Conservation (phyloP, 148 eudicot genomes). For the Amaranthus palmeri region DNA sequence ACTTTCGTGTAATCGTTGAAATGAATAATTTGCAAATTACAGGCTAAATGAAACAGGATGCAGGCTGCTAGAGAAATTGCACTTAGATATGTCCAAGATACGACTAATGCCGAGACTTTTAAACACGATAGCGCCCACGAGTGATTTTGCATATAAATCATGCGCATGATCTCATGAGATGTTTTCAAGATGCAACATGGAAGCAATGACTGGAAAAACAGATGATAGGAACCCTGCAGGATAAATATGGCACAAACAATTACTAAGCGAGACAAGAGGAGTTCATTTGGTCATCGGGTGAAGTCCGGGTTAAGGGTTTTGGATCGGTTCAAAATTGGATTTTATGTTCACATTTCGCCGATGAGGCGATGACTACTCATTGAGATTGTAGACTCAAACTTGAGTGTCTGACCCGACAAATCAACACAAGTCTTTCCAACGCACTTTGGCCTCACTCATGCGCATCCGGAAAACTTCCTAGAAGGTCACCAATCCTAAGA, state of each 20-base stretch:
- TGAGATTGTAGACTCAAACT: too few species aligned
- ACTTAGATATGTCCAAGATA: constrained; percentile 70
- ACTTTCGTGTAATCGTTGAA: constrained; percentile 73
- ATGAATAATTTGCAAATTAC: constrained; percentile 84
- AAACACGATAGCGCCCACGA: constrained; percentile 58
- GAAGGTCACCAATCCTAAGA: too few species aligned
- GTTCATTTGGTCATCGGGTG: too few species aligned
- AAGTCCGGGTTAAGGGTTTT: too few species aligned
- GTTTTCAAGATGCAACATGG: constrained; percentile 63
- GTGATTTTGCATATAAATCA: constrained; percentile 37
- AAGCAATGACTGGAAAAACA: constrained; percentile 49
- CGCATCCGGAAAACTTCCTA: too few species aligned
- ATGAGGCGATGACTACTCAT: too few species aligned
- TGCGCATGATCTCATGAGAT: constrained; percentile 57
- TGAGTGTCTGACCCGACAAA: too few species aligned
- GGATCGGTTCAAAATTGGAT: too few species aligned
- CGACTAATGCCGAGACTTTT: constrained; percentile 36
- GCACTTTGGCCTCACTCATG: too few species aligned
- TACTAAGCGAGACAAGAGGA: too few species aligned
- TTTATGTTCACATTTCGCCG: too few species aligned
- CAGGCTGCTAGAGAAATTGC: constrained; percentile 60
- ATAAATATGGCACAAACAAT: background rate
- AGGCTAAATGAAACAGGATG: constrained; percentile 72
- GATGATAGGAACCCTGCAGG: constrained; percentile 45
- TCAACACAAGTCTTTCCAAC: too few species aligned